Evolutionary conservation across 768 basidiomycete species (phyloP), one percentile per base, ranked within the genome.

Genomic region (Termitomyces sp.): DNA sequence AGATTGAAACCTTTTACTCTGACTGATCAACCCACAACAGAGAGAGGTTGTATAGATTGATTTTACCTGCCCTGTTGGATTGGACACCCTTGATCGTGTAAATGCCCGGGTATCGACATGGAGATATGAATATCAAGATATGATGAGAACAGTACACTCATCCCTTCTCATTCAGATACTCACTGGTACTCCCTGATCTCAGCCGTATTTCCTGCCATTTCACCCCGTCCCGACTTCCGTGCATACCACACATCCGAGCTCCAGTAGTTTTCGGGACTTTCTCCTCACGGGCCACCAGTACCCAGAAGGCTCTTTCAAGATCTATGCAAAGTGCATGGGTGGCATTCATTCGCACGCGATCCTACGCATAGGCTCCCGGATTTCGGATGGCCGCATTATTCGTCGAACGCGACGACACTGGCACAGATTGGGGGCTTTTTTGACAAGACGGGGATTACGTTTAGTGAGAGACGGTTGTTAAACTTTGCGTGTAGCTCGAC

Each of bases 341-440:
- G 6, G 66, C 71, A 6, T 78, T 78, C 71, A 6, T 78, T 78
- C 55, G 76, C 76, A 9, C 67, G 71, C 20, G 69, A 76, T 58
- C 77, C 76, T 0, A 48, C 49, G 12, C 50, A 69, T 5, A 74
- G 72, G 1, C 55, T 75, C 46, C 16, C 40, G 12, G 39, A 59
- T 16, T 52, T 57, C 36, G 67, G 68, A 0, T 69, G 68, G 68
- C 61, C 67, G 6, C 30, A 34, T 37, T 69, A 64, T 44, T 53
- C 63, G 37, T 55, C 64, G 6, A 50, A 51, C 10, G 44, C 56
- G 12, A 42, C 33, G 14, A 61, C 44, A 3, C 52, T 64, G 14
- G 63, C 52, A 16, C 52, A 60, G 48, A 44, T 61, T 6, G 63
- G 60, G 14, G 55, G 58, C 3, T 57, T 58, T 48, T 63, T 27